Conservation (phyloP, 1,284 basidiomycete species). For the Pseudozyma thailandica region DNA sequence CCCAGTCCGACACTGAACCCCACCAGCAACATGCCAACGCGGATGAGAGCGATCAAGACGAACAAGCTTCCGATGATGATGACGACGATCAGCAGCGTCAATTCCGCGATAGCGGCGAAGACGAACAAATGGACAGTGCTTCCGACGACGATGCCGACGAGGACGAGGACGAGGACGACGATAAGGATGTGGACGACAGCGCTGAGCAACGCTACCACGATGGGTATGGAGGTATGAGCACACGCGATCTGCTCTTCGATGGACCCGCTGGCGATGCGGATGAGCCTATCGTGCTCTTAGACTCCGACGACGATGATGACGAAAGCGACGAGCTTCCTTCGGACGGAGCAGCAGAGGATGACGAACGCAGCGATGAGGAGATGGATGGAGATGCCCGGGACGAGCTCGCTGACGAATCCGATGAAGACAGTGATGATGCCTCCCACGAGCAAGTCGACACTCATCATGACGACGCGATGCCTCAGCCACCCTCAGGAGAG, state of each 20-base stretch:
- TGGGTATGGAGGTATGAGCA: conserved; percentile 9
- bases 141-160: conserved; percentile 13
- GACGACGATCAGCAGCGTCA: neutral
- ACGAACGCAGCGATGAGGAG: neutral
- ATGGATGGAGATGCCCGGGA: conserved; percentile 6
- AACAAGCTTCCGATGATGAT: neutral
- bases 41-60: conserved; percentile 5
- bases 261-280: conserved; percentile 36
- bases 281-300: conserved; percentile 46
- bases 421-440: neutral
- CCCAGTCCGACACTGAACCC: neutral
- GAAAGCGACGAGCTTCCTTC: conserved; percentile 5
- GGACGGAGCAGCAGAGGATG: conserved; percentile 5
- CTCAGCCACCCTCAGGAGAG: neutral
- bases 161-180: conserved; percentile 12
- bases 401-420: conserved; percentile 10
- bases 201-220: conserved; percentile 11
- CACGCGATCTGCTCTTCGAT: conserved; percentile 27
- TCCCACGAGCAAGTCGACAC: neutral
- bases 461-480: neutral
- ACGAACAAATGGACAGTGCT: neutral
- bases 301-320: conserved; percentile 25
- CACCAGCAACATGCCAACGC: neutral
- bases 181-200: conserved; percentile 5
- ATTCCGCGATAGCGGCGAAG: neutral